These are phyloP conservation scores for Peterozyma toletana DNA, from an alignment of 805 yeast genomes.

Conservation along the genomic window DNA sequence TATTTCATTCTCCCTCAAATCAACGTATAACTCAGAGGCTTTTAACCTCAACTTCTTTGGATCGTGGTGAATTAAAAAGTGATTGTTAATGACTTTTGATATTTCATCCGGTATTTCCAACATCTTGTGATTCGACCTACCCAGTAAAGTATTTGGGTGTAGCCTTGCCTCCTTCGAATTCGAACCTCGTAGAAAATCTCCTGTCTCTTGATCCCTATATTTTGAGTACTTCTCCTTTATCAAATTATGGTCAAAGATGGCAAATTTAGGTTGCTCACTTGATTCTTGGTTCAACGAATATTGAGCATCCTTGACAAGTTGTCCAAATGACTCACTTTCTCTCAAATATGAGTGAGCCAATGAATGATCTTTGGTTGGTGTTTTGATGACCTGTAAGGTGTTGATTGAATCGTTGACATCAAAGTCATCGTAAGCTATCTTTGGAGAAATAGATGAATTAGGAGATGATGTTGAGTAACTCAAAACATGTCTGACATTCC, in stretches of 20 bases:
- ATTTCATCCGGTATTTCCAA: constrained; percentile 50
- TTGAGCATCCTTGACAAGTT: constrained; percentile 28
- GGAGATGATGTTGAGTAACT: not conserved
- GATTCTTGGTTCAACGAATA: constrained; percentile 23
- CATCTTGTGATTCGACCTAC: constrained; percentile 44
- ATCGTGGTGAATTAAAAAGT: constrained; percentile 49
- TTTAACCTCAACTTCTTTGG: constrained; percentile 61
- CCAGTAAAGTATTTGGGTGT: constrained; percentile 49
- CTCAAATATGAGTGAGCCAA: constrained; percentile 27
- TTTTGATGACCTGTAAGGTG: constrained; percentile 13
- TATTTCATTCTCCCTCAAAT: constrained; percentile 43
- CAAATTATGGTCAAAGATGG: constrained; percentile 30
- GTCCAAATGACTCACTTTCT: constrained; percentile 34
- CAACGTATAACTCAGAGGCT: constrained; percentile 30
- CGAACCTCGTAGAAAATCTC: constrained; percentile 24
- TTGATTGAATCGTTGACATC: constrained; percentile 10
- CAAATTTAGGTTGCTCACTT: constrained; percentile 16
- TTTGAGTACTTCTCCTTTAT: constrained; percentile 21
- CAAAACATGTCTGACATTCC: not conserved
- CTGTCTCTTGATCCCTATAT: constrained; percentile 24
- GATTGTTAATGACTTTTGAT: constrained; percentile 52
- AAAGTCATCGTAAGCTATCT: constrained; percentile 16
- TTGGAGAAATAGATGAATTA: no score
- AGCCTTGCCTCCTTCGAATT: constrained; percentile 48
- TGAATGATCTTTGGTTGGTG: constrained; percentile 13